Base-by-base conservation (phyloP, 2,329 filamentous ascomycete species). In the Aspergillus piperis region DNA sequence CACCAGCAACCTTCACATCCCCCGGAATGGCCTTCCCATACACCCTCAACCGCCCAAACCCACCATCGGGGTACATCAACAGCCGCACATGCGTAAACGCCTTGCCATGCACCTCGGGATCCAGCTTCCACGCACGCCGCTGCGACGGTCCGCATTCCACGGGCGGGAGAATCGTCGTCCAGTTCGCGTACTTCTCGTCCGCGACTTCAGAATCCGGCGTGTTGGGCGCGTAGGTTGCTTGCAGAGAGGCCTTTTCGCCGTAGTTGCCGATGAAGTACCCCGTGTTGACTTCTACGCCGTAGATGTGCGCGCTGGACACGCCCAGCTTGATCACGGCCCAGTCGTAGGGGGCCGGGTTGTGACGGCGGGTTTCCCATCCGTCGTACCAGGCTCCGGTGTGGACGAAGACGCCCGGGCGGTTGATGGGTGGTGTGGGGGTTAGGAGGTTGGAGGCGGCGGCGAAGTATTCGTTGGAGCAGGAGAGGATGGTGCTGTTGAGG, bases 301-400 rank as follows among this genome's bases (percentile, higher is more conserved):
- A 69, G 38, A 80, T 75, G 2, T 68, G 59, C 8, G 73, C 77
- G 42, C 70, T 70, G 19, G 70, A 80, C 0, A 84, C 83, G n/a
- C 84, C 84, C 0, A 87, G 78, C 48, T 82, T 78, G 60, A 87
- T 79, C 6, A 87, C 80, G 0, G 84, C 84, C 83, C 83, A 88
- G 73, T 88, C 85, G 63, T 81, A 85, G 10, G 81, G 78, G 41
- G 80, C 78, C 0, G 79, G 73, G 69, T 88, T 88, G 74, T 88
- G 85, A 25, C 85, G 78, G 5, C 85, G 78, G 5, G 85, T 87
- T 65, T 88, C 85, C 85, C 85, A 88, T 17, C 85, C 85, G 70
- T 88, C 85, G 69, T 86, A 88, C 85, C 85, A 88, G 51, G 84
- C 84, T 59, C 85, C 85, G 3, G 84, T 81, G 70, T 85, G 82